Evolutionary conservation across 2,329 filamentous ascomycete species (phyloP), one percentile per base, ranked within the genome.

Genomic region (Lachnellula cervina): DNA sequence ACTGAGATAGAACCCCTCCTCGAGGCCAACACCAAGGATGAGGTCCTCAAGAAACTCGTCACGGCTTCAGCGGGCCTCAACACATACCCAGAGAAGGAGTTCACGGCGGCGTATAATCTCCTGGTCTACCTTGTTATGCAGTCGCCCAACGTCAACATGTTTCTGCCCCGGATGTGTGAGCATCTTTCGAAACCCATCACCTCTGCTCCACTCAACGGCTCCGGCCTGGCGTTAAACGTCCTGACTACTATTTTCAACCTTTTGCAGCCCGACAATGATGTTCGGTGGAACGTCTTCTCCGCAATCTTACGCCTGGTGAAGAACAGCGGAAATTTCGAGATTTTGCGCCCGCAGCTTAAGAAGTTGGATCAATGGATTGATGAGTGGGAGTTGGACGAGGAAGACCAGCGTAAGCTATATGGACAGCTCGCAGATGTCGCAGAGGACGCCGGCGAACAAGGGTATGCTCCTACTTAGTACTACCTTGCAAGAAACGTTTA

Each of bases 171-270:
- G 67, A 86, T 99, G 69, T 97, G 94, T 83, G 80, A 86, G 69
- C 93, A 95, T 76, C 89, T 99, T 70, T 84, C 84, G 63, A 88
- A 90, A 72, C 93, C 94, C 62, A 84, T 97, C 70, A 84, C 87
- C 59, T 89, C 89, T 59, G 96, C 93, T 50, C 89, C 91, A 52
- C 79, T 87, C 65, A 92, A 96, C 76, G 90, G 92, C 66, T 80
- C 88, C 60, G 87, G 88, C 49, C 83, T 99, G 63, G 90, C 91
- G 62, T 87, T 97, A 66, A 91, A 90, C 64, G 88, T 94, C 66
- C 83, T 99, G 65, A 91, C 90, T 70, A 97, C 92, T 67, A 85
- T 99, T 70, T 99, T 97, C 86, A 99, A 99, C 81, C 87, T 95
- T 63, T 82, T 97, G 64, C 77, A 86, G 64, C 77, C 86, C 59